phyloP scores from a whole-genome alignment of 2,329 filamentous ascomycete genomes.

The Cordyceps javanica region DNA sequence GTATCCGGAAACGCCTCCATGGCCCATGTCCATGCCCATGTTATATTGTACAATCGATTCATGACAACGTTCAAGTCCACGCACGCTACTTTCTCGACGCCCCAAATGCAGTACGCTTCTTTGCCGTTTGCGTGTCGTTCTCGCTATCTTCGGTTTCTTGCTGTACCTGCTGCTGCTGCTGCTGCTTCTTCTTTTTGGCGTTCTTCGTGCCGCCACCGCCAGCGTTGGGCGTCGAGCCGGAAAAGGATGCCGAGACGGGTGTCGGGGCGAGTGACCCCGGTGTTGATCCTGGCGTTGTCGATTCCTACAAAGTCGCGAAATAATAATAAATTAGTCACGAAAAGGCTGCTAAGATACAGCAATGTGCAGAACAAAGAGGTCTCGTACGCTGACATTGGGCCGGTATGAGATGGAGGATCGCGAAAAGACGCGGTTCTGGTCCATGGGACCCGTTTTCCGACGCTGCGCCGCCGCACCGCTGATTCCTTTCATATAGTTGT shows the following conservation, averaged over 20 bases:
- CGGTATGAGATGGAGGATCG: slow-evolving; percentile 58
- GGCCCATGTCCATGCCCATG: background rate
- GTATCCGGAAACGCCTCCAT: slow-evolving; percentile 6
- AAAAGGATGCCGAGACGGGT: slow-evolving; percentile 48
- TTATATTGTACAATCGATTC: background rate
- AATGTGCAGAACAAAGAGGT: slow-evolving; percentile 12
- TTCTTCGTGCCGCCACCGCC: slow-evolving; percentile 42
- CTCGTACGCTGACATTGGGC: slow-evolving; percentile 32
- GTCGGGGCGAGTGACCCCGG: slow-evolving; percentile 46
- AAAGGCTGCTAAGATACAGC: background rate
- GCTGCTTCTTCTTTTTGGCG: slow-evolving; percentile 42
- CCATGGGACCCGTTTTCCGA: slow-evolving; percentile 58
- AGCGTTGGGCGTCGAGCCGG: slow-evolving; percentile 41
- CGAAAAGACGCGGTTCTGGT: slow-evolving; percentile 70
- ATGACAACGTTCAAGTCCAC: no score
- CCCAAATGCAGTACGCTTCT: slow-evolving; percentile 54
- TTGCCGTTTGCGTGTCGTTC: slow-evolving; percentile 46
- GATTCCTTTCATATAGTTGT: slow-evolving; percentile 92
- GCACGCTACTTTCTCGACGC: slow-evolving; percentile 40
- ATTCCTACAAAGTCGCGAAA: slow-evolving; percentile 28
- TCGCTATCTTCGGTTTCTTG: slow-evolving; percentile 49
- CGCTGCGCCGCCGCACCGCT: slow-evolving; percentile 57
- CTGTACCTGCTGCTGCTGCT: background rate
- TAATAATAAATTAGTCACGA: background rate
- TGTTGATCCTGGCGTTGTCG: slow-evolving; percentile 39